A percentile compares a stretch with the other conserved stretches of the same genome.
These are phyloP conservation scores for Helianthus annuus DNA, from an alignment of 129 eudicot genomes.

Conservation along the genomic window DNA sequence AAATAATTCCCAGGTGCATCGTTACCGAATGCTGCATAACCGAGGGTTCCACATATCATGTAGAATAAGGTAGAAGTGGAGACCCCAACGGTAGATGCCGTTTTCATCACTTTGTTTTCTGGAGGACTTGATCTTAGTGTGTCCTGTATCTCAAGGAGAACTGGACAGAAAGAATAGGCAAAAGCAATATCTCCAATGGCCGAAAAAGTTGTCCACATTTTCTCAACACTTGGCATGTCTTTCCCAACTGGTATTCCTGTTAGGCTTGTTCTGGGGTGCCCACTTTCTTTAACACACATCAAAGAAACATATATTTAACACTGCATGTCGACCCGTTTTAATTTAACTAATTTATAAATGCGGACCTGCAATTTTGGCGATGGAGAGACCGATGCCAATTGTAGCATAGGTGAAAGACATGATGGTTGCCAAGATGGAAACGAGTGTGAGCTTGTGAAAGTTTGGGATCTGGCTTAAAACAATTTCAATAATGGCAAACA, in stretches of 20 bases:
- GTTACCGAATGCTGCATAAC: constrained; percentile 41
- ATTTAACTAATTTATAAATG: too few species aligned
- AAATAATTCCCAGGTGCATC: constrained; percentile 43
- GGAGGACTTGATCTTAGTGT: constrained; percentile 41
- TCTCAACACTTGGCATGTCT: constrained; percentile 53
- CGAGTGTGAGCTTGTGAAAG: constrained; percentile 70
- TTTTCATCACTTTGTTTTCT: constrained; percentile 43
- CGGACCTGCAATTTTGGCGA: constrained; percentile 50
- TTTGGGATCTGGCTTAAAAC: constrained; percentile 73
- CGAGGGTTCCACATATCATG: constrained; percentile 32
- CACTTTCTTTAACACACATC: constrained; percentile 32
- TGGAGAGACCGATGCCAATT: constrained; percentile 78
- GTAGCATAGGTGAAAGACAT: constrained; percentile 76
- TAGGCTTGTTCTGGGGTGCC: constrained; percentile 41
- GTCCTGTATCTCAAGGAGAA: constrained; percentile 77
- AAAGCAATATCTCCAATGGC: constrained; percentile 84
- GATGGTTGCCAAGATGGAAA: constrained; percentile 73
- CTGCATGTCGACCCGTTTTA: too few species aligned
- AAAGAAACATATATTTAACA: neutral
- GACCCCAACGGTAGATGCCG: constrained; percentile 25
- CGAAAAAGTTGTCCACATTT: constrained; percentile 71
- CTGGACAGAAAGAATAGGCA: constrained; percentile 67
- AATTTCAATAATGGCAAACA: constrained; percentile 56
- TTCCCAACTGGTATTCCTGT: constrained; percentile 56
- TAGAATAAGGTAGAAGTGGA: constrained; percentile 29